phyloP scores from a whole-genome alignment of 2,329 filamentous ascomycete species.

The Calonectria naviculata region DNA sequence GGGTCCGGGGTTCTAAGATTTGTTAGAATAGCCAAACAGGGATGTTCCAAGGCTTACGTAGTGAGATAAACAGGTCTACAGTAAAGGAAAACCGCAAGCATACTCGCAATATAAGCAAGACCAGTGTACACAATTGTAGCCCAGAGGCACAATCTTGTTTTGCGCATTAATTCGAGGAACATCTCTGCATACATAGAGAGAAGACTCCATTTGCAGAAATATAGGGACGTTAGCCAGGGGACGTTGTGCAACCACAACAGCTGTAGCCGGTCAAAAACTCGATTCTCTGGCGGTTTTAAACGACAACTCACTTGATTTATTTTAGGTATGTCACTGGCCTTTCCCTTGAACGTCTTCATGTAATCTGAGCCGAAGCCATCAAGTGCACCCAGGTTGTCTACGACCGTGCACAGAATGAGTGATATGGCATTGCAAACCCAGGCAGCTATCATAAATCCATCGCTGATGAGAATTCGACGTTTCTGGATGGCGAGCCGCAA shows the following conservation, averaged over 20 bases:
- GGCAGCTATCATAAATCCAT: neutral
- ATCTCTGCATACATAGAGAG: neutral
- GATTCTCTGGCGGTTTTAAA: neutral
- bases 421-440: neutral
- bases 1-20: neutral
- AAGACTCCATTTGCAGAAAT: neutral
- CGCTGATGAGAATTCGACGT: neutral
- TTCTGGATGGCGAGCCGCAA: neutral
- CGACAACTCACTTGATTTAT: neutral
- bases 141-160: neutral
- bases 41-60: neutral
- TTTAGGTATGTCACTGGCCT: neutral
- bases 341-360: neutral
- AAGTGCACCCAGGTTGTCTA: neutral
- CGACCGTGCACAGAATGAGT: neutral
- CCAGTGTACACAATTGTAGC: neutral
- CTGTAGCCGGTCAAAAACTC: neutral
- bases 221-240: neutral
- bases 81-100: neutral
- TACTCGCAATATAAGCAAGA: neutral
- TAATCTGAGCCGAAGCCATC: neutral
- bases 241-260: neutral
- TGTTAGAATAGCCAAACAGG: too few species aligned
- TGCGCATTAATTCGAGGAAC: neutral
- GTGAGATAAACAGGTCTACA: neutral